Percentiles rank a stretch among this genome's conserved stretches.
Conservation (phyloP, 2,329 filamentous ascomycete species). For the Aspergillus tamarii region DNA sequence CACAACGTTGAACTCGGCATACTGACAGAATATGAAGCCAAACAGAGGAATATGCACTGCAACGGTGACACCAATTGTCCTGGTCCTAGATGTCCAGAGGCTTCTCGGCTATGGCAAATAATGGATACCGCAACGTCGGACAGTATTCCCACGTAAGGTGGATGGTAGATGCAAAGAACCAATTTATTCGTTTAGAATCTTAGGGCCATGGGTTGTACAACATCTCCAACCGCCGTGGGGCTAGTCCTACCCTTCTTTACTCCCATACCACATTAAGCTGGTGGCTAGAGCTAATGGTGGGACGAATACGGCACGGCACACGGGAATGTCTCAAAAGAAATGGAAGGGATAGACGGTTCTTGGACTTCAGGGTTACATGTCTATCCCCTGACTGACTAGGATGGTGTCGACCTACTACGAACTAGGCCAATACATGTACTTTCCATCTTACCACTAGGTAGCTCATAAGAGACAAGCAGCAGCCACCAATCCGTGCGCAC, state of each 20-base stretch:
- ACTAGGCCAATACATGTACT: neutral
- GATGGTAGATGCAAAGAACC: neutral
- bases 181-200: neutral
- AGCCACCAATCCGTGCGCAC: neutral
- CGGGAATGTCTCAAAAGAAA: neutral
- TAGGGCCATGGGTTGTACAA: neutral
- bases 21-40: no score
- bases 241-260: neutral
- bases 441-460: neutral
- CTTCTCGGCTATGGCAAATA: neutral
- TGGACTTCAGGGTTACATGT: neutral
- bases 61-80: neutral
- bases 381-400: neutral
- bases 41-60: neutral
- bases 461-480: neutral
- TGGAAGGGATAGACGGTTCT: neutral
- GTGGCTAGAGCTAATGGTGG: neutral
- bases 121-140: neutral
- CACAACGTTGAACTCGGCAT: neutral
- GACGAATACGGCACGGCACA: neutral
- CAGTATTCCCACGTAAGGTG: neutral
- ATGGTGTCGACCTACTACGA: neutral
- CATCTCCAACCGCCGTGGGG: neutral
- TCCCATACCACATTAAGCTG: neutral
- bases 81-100: neutral